A percentile compares a stretch with the other conserved stretches of the same genome.
Evolutionary conservation across 139 green algal species (phyloP).

Genomic region (Deuterostichococcus epilithicus): DNA sequence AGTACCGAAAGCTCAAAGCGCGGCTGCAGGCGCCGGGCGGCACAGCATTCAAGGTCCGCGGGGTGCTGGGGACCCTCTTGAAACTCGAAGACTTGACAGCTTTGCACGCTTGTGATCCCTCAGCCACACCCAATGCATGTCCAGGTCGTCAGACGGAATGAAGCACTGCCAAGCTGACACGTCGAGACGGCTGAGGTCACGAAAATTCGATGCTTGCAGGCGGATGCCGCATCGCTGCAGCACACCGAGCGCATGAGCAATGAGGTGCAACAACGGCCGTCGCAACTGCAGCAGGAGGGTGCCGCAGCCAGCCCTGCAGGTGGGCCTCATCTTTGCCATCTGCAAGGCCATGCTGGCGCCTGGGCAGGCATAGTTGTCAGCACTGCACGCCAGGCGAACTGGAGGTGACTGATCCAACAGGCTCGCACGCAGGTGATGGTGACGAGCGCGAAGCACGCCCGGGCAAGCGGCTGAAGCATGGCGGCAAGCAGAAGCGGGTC

Average conservation of each 20-base stretch:
- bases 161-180: background rate
- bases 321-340: background rate
- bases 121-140: background rate
- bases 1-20: slow-evolving; percentile 37
- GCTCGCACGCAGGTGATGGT: background rate
- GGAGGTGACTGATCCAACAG: background rate
- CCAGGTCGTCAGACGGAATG: background rate
- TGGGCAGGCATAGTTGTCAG: background rate
- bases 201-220: background rate
- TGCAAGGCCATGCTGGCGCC: background rate
- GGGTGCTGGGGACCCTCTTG: background rate
- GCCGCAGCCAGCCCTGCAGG: background rate
- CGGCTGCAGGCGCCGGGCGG: slow-evolving; percentile 25
- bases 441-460: background rate
- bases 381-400: background rate
- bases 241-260: too few species aligned
- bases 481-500: slow-evolving; percentile 15
- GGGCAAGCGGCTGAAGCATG: background rate
- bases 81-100: background rate
- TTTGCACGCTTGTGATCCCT: background rate
- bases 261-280: too few species aligned
- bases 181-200: background rate
- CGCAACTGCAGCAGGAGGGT: background rate
- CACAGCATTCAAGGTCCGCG: background rate
- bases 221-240: too few species aligned